These are phyloP conservation scores for Platanthera guangdongensis DNA, from an alignment of 106 monocot species.

Conservation along the genomic window DNA sequence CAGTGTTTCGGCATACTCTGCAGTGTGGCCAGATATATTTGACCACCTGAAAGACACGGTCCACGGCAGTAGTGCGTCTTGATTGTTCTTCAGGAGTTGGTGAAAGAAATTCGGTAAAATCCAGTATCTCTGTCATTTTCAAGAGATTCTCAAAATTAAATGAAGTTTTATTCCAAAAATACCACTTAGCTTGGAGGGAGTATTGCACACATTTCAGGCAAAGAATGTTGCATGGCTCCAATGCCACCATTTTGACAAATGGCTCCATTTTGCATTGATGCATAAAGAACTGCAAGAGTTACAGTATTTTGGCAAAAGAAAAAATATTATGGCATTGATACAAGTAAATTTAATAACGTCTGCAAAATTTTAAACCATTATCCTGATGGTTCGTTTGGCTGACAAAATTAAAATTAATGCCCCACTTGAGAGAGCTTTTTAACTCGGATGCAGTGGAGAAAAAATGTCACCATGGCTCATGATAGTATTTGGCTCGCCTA, in stretches of 20 bases:
- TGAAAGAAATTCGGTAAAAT: constrained; percentile 79
- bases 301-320: not conserved
- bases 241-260: not conserved
- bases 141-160: constrained; percentile 15
- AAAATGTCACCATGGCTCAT: too few relatives aligned
- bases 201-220: not conserved
- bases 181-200: not conserved
- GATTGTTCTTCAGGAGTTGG: constrained; percentile 82
- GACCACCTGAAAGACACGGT: constrained; percentile 58
- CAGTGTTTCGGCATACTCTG: constrained; percentile 24
- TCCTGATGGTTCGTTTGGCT: too few relatives aligned
- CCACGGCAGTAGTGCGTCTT: constrained; percentile 60
- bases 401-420: too few relatives aligned
- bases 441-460: too few relatives aligned
- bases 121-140: constrained; percentile 70
- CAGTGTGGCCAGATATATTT: constrained; percentile 98
- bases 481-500: too few relatives aligned
- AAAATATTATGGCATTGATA: not conserved
- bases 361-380: not conserved
- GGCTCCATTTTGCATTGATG: not conserved
- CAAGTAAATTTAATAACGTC: not conserved
- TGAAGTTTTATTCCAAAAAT: constrained; percentile 4
- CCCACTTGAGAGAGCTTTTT: too few relatives aligned
- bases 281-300: too few relatives aligned
- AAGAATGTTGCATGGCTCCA: not conserved